Evolutionary conservation across 202 grass and related monocot genomes (phyloP).

Genomic region (Carex arenaria): DNA sequence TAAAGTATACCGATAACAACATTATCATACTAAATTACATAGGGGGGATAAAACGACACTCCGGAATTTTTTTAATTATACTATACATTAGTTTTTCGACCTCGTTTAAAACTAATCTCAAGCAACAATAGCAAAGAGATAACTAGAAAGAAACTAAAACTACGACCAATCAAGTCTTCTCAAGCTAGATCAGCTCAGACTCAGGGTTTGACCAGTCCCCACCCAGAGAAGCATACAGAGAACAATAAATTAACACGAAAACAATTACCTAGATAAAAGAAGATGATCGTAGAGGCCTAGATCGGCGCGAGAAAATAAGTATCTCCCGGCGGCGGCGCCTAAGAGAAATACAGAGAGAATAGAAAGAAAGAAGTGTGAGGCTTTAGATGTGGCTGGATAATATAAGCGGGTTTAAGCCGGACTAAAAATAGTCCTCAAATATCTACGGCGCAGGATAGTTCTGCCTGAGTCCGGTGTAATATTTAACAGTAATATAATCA

Average conservation of each 20-base stretch:
- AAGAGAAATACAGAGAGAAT: background rate
- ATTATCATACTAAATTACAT: background rate
- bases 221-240: background rate
- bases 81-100: background rate
- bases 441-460: background rate
- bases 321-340: constrained; percentile 19
- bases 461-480: background rate
- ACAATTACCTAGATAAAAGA: constrained; percentile 1
- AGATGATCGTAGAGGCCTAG: background rate
- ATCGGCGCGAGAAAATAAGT: background rate
- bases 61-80: background rate
- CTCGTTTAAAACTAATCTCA: background rate
- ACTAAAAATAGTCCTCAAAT: background rate
- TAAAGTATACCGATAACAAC: background rate
- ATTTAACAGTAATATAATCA: background rate
- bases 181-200: background rate
- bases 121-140: background rate
- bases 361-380: background rate
- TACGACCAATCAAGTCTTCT: background rate
- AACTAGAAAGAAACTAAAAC: background rate
- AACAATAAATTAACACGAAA: background rate
- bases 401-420: constrained; percentile 20
- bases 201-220: background rate
- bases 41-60: background rate
- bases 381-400: constrained; percentile 3